Percentiles rank a stretch among this genome's conserved stretches.
These are phyloP conservation scores for Blastocystis sp. DNA, from an alignment of 352 stramenopile species.

Conservation along the genomic window DNA sequence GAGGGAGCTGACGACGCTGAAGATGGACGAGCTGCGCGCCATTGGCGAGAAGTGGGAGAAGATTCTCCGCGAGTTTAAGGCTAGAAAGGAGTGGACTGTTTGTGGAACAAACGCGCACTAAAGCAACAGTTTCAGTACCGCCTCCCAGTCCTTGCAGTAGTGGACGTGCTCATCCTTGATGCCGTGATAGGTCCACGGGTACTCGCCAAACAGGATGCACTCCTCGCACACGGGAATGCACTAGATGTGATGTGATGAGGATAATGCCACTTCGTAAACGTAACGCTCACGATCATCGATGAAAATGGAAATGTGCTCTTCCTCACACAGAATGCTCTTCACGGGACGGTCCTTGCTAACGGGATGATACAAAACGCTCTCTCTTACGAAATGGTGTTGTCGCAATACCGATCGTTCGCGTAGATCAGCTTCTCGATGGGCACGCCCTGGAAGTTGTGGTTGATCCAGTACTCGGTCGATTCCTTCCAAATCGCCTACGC, in stretches of 20 bases:
- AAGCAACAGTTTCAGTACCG: background rate
- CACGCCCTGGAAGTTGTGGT: constrained; percentile 38
- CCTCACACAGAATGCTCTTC: constrained; percentile 26
- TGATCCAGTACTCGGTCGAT: constrained; percentile 43
- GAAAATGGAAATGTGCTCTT: constrained; percentile 42
- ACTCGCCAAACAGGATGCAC: constrained; percentile 52
- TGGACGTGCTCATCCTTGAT: constrained; percentile 14
- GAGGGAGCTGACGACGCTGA: constrained; percentile 80
- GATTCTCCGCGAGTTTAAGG: constrained; percentile 69
- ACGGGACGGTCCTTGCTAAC: constrained; percentile 5
- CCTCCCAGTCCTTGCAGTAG: constrained; percentile 56
- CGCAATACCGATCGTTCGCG: constrained; percentile 34
- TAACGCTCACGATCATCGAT: constrained; percentile 57
- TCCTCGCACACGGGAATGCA: constrained; percentile 29
- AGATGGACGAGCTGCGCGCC: constrained; percentile 74
- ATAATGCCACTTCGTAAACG: constrained; percentile 1
- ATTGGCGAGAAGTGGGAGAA: constrained; percentile 70
- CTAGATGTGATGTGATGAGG: background rate
- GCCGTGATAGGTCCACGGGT: constrained; percentile 41
- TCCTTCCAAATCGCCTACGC: constrained; percentile 25
- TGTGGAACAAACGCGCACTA: background rate
- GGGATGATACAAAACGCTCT: no score
- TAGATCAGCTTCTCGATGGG: constrained; percentile 60
- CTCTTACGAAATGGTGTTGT: background rate
- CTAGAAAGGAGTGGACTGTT: constrained; percentile 1